Evolutionary conservation across 371 early-diverging fungal species (phyloP), one percentile per base, ranked within the genome.

Genomic region (Mortierella sp.): DNA sequence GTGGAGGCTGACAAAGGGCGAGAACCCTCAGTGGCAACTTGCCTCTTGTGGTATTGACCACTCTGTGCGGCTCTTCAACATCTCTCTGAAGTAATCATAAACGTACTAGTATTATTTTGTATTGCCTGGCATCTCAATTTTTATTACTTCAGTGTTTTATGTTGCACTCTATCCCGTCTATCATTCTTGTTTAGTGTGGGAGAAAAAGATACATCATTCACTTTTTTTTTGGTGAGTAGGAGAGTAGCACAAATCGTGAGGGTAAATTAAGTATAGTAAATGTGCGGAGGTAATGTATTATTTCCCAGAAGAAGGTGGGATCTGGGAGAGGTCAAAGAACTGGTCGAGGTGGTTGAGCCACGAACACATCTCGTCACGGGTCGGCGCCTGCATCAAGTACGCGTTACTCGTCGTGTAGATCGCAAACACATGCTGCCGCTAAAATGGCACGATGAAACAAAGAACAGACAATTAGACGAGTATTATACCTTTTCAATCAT

Each of bases 361-460:
- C 26, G 90, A 89, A 44, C 91, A 86, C 91, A 96, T 91, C 9
- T 95, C 95, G 31, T 87, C 87, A 52, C 89, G 87, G 9, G 87
- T 88, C 14, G 90, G 88, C 19, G 96, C 95, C 78, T 94, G 94
- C 41, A 97, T 81, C 77, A 95, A 85, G 68, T 95, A 93, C 37
- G 95, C 91, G 79, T 94, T 94, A 52, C 93, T 93, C 61, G 88
- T 90, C 58, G 96, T 94, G 80, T 95, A 95, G 65, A 97, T 87
- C 11, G 96, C 94, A 89, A 97, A 93, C 5, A 96, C 94, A 76
- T 90, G 85, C 14, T 86, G 77, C 8, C 94, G 89, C 87, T 94
- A 82, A 47, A 14, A 58, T 2, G 16, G 2, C 6, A 47, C 14
- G 2, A 34, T 75, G 75, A 43, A 70, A 64, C 6, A 41, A 69